Percentiles rank a stretch among this genome's conserved stretches.
These are phyloP conservation scores for Monosporascus sp. DNA, from an alignment of 2,329 filamentous ascomycete species.

Conservation along the genomic window DNA sequence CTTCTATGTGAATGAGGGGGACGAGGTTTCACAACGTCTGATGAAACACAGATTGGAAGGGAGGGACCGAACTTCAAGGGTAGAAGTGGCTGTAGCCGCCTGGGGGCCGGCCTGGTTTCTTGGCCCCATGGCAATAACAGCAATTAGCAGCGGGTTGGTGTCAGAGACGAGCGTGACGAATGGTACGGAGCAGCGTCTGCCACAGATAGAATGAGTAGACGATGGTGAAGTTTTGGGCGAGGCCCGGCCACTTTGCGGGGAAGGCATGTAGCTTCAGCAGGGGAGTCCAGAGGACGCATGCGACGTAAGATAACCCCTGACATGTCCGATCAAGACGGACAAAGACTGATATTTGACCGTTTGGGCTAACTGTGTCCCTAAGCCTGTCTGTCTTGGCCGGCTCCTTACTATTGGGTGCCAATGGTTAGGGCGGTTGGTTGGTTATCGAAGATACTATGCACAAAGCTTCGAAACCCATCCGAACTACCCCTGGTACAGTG, in stretches of 20 bases:
- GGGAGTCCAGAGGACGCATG: slow-evolving; percentile 13
- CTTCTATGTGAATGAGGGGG: slow-evolving; percentile 11
- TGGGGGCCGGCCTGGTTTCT: slow-evolving; percentile 8
- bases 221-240: slow-evolving; percentile 10
- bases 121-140: slow-evolving; percentile 10
- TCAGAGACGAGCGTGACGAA: slow-evolving; percentile 4
- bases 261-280: slow-evolving; percentile 9
- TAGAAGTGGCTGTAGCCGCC: not conserved
- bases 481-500: no score
- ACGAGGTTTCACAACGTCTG: slow-evolving; percentile 10
- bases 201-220: slow-evolving; percentile 5
- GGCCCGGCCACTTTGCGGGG: slow-evolving; percentile 8
- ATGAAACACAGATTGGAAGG: slow-evolving; percentile 6
- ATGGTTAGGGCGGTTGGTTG: not conserved
- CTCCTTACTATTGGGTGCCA: not conserved
- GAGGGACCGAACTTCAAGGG: slow-evolving; percentile 10
- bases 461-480: not conserved
- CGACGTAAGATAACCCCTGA: slow-evolving; percentile 9
- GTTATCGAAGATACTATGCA: not conserved
- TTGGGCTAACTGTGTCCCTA: not conserved
- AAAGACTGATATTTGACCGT: not conserved
- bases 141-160: slow-evolving; percentile 9
- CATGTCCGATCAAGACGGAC: not conserved
- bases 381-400: not conserved
- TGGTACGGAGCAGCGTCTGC: not conserved